Base-by-base conservation (phyloP, 176 grass and related monocot species). In the Canna indica region DNA sequence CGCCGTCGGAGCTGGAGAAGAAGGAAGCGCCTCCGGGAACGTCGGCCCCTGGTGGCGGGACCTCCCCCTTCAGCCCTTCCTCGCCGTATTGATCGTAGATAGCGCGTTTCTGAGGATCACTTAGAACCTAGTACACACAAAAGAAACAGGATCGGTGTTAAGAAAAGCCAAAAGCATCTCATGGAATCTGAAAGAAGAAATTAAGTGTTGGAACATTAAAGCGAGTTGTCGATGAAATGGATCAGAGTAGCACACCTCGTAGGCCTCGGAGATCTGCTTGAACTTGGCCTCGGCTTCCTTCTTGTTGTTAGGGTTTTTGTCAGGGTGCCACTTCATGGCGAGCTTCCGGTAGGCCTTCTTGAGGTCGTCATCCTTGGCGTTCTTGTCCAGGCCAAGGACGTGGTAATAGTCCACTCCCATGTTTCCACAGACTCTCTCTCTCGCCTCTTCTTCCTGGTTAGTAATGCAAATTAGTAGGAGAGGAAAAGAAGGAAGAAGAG, bases 311-410 rank as follows among this genome's bases (percentile, higher is more conserved):
- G 93, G 93, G 45, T 96, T 96, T 85, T n/a, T n/a, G n/a, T n/a
- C n/a, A n/a, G n/a, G n/a, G n/a, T n/a, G n/a, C n/a, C n/a, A n/a
- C n/a, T n/a, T 89, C 93, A 96, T 96, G 79, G 93, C 93, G 68
- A 96, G 82, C 86, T 96, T 96, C 38, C 86, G 88, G 78, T 96
- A 96, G 34, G 93, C 83, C 77, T 96, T 96, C 88, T 92, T 96
- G 74, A 96, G 84, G 62, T 96, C 88, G 78, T 96, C 93, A 72
- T 96, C 93, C 47, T 33, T 77, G 18, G 93, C 86, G 44, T 64
- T 81, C 80, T 77, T 91, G 83, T 96, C 93, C 4, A 96, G 86
- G 12, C 84, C 85, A 11, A 96, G 61, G 79, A 90, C 78, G 79
- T 90, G 91, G 83, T 96, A 96, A 74, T 96, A 96, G 69, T 96